Percentiles rank a stretch among this genome's conserved stretches.
These are phyloP conservation scores for Pichia kudriavzevii DNA, from an alignment of 1,139 yeast genomes.

Conservation along the genomic window DNA sequence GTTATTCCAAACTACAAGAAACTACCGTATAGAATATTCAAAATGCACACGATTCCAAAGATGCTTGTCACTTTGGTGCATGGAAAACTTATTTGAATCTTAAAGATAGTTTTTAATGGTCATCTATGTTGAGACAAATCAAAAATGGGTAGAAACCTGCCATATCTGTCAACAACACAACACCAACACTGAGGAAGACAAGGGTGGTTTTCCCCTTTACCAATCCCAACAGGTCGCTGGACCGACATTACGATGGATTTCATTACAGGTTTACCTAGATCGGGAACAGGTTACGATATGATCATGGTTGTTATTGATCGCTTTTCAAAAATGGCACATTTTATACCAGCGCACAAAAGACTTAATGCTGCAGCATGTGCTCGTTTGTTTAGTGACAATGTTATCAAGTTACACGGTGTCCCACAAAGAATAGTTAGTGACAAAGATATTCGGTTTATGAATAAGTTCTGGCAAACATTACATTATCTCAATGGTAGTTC, in stretches of 20 bases:
- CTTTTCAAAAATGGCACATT: slow-evolving; percentile 5
- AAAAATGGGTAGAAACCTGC: neutral
- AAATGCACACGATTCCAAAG: neutral
- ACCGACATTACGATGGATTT: slow-evolving; percentile 6
- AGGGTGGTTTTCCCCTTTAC: slow-evolving; percentile 5
- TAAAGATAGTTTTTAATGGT: slow-evolving; percentile 3
- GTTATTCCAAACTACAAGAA: neutral
- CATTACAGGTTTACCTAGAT: slow-evolving; percentile 2
- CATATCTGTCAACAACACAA: slow-evolving; percentile 3
- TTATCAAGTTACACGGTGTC: neutral
- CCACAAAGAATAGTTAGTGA: neutral
- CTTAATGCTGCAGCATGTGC: neutral
- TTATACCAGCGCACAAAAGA: slow-evolving; percentile 1
- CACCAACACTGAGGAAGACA: neutral
- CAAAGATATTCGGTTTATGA: neutral
- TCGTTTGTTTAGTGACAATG: neutral
- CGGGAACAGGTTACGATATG: slow-evolving; percentile 3
- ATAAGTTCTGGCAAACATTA: neutral
- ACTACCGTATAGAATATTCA: neutral
- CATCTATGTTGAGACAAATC: neutral
- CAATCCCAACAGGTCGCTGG: slow-evolving; percentile 5
- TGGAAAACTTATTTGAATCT: slow-evolving; percentile 1
- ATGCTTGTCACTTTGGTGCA: slow-evolving; percentile 5
- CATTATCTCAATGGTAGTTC: neutral
- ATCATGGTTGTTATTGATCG: slow-evolving; percentile 4